These are phyloP conservation scores for Penicillium canariense DNA, from an alignment of 495 filamentous ascomycete genomes.

Conservation along the genomic window DNA sequence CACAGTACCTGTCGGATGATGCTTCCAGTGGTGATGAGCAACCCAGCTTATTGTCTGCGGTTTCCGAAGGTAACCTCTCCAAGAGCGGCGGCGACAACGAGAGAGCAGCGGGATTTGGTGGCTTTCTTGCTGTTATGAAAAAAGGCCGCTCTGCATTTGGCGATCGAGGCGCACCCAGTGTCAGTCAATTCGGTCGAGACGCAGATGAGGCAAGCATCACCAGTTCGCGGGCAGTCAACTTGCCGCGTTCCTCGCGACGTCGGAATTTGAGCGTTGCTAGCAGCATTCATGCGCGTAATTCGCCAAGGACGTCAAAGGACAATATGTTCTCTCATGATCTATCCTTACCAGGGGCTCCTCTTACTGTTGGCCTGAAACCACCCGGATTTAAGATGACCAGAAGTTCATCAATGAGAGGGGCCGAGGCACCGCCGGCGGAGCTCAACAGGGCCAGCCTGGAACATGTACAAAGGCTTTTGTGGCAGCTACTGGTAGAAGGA, in stretches of 20 bases:
- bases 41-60: conserved; percentile 76
- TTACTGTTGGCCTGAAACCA: conserved; percentile 19
- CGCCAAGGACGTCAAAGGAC: conserved; percentile 58
- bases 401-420: conserved; percentile 82
- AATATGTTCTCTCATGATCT: conserved; percentile 36
- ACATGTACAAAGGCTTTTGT: conserved; percentile 81
- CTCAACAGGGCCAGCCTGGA: conserved; percentile 82
- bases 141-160: conserved; percentile 70
- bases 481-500: conserved; percentile 76
- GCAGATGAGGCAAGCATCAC: conserved; percentile 56
- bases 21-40: conserved; percentile 91
- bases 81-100: conserved; percentile 55
- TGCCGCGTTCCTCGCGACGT: conserved; percentile 54
- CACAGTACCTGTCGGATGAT: conserved; percentile 92
- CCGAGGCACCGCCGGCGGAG: conserved; percentile 69
- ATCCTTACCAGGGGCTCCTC: conserved; percentile 15
- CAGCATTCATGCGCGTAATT: conserved; percentile 62
- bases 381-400: conserved; percentile 63
- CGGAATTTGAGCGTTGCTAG: conserved; percentile 79
- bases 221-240: conserved; percentile 55
- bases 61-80: conserved; percentile 51
- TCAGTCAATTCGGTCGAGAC: conserved; percentile 62
- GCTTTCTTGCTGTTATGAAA: conserved; percentile 61
- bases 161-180: conserved; percentile 64
- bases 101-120: conserved; percentile 48